Conservation (phyloP, 2,329 filamentous ascomycete species). For the Apiospora marii region DNA sequence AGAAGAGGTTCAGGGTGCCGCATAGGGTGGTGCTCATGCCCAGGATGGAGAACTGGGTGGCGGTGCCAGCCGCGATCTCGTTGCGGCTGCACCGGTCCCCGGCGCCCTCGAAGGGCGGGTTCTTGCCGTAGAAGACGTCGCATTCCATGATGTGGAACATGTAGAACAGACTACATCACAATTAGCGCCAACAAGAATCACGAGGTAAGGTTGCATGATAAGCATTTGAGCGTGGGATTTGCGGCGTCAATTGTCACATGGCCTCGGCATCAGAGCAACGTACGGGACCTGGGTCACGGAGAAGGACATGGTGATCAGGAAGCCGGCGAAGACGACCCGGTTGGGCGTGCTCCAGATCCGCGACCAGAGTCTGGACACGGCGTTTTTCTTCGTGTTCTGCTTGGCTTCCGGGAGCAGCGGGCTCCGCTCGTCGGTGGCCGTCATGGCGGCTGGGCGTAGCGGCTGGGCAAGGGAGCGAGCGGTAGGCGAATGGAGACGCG, state of each 20-base stretch:
- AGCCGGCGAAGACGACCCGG: slow-evolving; percentile 42
- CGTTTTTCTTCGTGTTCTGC: background rate
- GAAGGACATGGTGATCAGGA: slow-evolving; percentile 42
- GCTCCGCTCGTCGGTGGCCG: slow-evolving; percentile 20
- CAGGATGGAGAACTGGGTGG: slow-evolving; percentile 68
- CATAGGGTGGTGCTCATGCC: slow-evolving; percentile 74
- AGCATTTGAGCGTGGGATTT: background rate
- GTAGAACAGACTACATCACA: slow-evolving; percentile 57
- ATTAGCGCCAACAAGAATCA: slow-evolving; percentile 16
- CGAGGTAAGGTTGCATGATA: background rate
- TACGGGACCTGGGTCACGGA: slow-evolving; percentile 43
- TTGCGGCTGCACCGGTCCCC: slow-evolving; percentile 66
- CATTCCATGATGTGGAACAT: slow-evolving; percentile 78
- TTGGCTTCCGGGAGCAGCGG: slow-evolving; percentile 17
- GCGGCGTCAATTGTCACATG: background rate
- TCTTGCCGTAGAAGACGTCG: slow-evolving; percentile 70
- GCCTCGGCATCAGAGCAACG: slow-evolving; percentile 24
- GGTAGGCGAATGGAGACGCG: background rate
- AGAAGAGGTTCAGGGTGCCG: slow-evolving; percentile 69
- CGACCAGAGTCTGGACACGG: slow-evolving; percentile 15
- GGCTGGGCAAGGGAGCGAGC: background rate
- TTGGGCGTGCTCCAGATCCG: slow-evolving; percentile 31
- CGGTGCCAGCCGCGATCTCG: slow-evolving; percentile 70
- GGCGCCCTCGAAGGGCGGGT: slow-evolving; percentile 56
- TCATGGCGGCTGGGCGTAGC: background rate